Evolutionary conservation across 2,329 filamentous ascomycete genomes (phyloP), one percentile per base, ranked within the genome.

Genomic region (Sodiomyces alkalinus): DNA sequence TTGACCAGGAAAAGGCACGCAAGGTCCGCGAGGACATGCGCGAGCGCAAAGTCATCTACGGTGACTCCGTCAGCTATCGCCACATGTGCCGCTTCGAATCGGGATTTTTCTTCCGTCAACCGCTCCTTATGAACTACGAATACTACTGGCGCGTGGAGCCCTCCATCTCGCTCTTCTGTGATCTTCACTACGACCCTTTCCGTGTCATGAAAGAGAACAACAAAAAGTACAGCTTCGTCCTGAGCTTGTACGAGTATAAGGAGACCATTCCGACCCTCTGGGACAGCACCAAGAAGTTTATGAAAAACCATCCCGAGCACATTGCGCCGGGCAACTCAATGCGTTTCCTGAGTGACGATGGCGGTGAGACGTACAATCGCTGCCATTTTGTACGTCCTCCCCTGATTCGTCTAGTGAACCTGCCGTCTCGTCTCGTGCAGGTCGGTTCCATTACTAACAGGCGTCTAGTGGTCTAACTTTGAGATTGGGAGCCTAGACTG

Each of bases 61-160:
- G 90, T 35, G 90, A 96, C 55, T 93, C 85, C 8, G 60, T 92
- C 58, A 92, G 82, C 60, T 98, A 98, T 63, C 76, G 90, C 38
- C 92, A 98, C 64, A 98, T 98, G 90, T 98, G 90, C 58, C 82
- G 90, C 39, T 98, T 93, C 51, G 90, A 98, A 58, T 96, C 87
- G 6, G 90, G 90, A 21, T 98, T 98, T 68, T 98, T 98, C 68
- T 98, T 96, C 73, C 83, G 80, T 36, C 90, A 98, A 53, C 70
- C 74, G 17, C 60, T 94, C 41, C 86, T 98, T 81, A 59, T 81
- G 53, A 85, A 96, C 52, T 98, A 92, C 56, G 90, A 98, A 50
- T 98, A 83, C 72, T 98, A 98, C 69, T 98, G 90, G 90, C 82
- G 92, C 42, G 90, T 98, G 10, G 90, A 98, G 66, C 90, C 90